A percentile compares a stretch with the other conserved stretches of the same genome.
phyloP scores from a whole-genome alignment of 2,329 filamentous ascomycete species.

The Paecilomyces sp. region DNA sequence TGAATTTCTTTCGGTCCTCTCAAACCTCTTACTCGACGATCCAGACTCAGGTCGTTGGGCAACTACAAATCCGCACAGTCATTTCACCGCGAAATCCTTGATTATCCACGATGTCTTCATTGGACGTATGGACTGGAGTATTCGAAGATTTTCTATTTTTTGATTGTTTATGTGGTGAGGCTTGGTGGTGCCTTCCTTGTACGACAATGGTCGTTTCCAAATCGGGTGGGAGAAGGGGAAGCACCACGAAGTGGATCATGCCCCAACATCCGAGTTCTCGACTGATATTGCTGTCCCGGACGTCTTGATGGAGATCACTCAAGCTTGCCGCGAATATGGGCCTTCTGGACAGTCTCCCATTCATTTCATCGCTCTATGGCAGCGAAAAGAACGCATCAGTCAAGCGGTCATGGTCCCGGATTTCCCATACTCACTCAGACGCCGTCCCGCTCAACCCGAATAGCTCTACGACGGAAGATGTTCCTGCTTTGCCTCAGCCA shows the following conservation, averaged over 20 bases:
- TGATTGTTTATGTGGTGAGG: not conserved
- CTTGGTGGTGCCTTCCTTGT: not conserved
- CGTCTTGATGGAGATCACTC: not conserved
- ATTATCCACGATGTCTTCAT: too few species aligned
- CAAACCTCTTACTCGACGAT: not conserved
- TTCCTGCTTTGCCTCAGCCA: not conserved
- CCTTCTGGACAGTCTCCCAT: constrained; percentile 1
- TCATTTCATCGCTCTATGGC: constrained; percentile 1
- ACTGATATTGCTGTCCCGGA: not conserved
- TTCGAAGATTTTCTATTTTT: too few species aligned
- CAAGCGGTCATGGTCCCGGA: constrained; percentile 7
- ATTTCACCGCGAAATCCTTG: too few species aligned
- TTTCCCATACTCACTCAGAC: constrained; percentile 7
- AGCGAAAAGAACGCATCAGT: not conserved
- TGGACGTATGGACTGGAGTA: too few species aligned
- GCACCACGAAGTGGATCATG: not conserved
- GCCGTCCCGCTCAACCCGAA: constrained; percentile 6
- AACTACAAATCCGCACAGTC: too few species aligned
- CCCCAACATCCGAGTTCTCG: not conserved
- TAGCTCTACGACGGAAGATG: not conserved
- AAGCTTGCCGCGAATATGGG: not conserved
- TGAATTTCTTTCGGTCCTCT: not conserved
- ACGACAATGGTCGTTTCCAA: not conserved
- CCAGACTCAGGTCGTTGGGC: too few species aligned
- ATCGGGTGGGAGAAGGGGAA: not conserved